Evolutionary conservation across 176 grass and related monocot species (phyloP), one percentile per base, ranked within the genome.

Genomic region (Ensete glaucum): DNA sequence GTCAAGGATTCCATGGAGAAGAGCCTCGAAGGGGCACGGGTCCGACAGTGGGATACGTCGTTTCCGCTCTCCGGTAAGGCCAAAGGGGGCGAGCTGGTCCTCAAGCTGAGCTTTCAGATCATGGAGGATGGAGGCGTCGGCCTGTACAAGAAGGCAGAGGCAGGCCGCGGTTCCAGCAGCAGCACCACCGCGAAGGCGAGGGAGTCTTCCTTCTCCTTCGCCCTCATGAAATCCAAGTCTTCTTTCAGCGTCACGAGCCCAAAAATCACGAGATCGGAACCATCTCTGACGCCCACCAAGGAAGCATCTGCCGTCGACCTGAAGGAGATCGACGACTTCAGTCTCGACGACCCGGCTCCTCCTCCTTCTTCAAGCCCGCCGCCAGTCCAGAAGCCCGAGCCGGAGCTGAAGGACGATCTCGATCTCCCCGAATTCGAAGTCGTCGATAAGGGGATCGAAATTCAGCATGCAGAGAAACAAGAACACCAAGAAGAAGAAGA

Each of bases 211-310:
- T 78, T 86, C n/a, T 67, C 79, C 56, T 87, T 79, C 50, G 85
- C 85, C 5, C 70, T 88, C 78, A 99, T 84, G 86, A 86, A 94
- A 14, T 79, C 88, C 62, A 94, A 99, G 82, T 58, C 79, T 11
- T 99, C 95, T 58, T 94, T 99, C 73, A 94, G 88, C 53, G 80
- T 94, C 71, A 11, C 88, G 27, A 99, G 95, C 84, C 95, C 95
- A 12, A 93, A 89, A 81, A 67, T 84, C 12, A 71, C 83, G 17
- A 78, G 84, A 1, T 77, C 81, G 2, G 83, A 91, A 53, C 66
- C 73, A 21, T 73, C 81, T 50, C 43, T 86, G 20, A 87, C 79
- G 20, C 80, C 84, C 1, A 29, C 60, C 7, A 91, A 85, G 83
- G 76, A 71, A 17, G 58, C 76, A 50, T 71, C 84, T 10, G 70